Evolutionary conservation across 805 yeast species (phyloP).

Genomic region (Yarrowia alimentaria): DNA sequence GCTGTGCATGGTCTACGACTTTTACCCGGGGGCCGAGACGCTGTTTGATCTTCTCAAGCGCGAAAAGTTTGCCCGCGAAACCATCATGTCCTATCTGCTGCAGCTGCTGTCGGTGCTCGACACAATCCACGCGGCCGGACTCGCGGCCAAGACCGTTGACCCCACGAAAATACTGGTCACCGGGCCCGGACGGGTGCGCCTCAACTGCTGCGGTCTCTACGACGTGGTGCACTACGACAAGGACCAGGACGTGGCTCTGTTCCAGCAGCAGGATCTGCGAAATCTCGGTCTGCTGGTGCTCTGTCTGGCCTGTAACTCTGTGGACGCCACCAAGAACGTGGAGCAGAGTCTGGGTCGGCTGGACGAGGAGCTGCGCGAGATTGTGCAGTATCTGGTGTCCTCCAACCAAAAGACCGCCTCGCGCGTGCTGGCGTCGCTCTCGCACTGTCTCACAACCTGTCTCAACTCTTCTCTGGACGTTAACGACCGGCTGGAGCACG

Average conservation of each 20-base stretch:
- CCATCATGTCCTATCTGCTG: constrained; percentile 71
- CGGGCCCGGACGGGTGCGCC: constrained; percentile 64
- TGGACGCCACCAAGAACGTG: constrained; percentile 25
- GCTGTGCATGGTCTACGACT: constrained; percentile 77
- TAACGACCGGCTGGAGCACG: constrained; percentile 38
- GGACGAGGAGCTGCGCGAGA: constrained; percentile 30
- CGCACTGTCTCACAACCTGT: constrained; percentile 22
- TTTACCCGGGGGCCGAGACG: constrained; percentile 72
- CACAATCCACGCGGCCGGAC: constrained; percentile 61
- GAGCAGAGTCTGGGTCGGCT: constrained; percentile 28
- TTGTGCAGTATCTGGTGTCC: constrained; percentile 33
- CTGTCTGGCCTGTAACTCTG: constrained; percentile 47
- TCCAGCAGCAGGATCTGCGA: constrained; percentile 56
- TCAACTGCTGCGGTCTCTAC: constrained; percentile 67
- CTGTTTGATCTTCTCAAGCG: constrained; percentile 55
- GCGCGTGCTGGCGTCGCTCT: constrained; percentile 29
- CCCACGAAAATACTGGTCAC: constrained; percentile 72
- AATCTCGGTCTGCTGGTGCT: constrained; percentile 60
- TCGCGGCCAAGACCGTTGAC: constrained; percentile 63
- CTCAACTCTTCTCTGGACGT: constrained; percentile 30
- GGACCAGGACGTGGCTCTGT: constrained; percentile 32
- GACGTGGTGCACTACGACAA: constrained; percentile 55
- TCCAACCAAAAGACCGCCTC: constrained; percentile 25
- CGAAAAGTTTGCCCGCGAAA: constrained; percentile 48
- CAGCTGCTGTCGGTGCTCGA: constrained; percentile 71